Base-by-base conservation (phyloP, 768 basidiomycete genomes). In the Suillus hirtellus region DNA sequence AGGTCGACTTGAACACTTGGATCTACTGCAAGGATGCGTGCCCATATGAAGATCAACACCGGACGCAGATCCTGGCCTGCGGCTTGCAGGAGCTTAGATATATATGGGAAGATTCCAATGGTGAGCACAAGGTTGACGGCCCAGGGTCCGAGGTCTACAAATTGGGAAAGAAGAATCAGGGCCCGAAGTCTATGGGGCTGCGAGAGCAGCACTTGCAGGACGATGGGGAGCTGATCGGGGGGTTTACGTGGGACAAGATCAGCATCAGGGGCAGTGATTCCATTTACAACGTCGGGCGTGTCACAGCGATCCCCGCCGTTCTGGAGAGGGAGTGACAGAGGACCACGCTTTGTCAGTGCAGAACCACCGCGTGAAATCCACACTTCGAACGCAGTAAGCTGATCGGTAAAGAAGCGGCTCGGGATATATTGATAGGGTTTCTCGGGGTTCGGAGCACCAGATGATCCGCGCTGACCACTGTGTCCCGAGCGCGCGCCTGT, bases 81-180 rank as follows among this genome's bases (percentile, higher is more conserved):
- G 0, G 96, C 95, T 76, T 97, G 95, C 8, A 99, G 84, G 6
- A 99, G 85, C 71, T 97, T 96, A 62, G 94, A 93, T 59, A 99
- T 98, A 73, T 99, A 99, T 4, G 97, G 96, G 80, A 98, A 99
- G 71, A 99, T 98, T 14, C 97, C 97, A 69, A 99, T 98, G 7
- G 91, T 90, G 42, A 99, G 82, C 14, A 96, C 95, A 15, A 98
- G 86, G 68, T 97, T 92, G 55, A 99, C 97, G 0, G 97, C 97
- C 96, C 97, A 99, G 14, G 97, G 96, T 0, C 97, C 97, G 8
- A 99, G 86, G 73, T 99, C 97, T 69, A 99, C 95, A 68, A 99
- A 99, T 77, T 96, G 93, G 40, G 95, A 96, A 6, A 99, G 85
- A 27, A 98, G 86, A 67, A 98, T 96, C 64, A 99, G 88, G 2